Conservation (phyloP, 441 rosid species). For the Pelargonium citronellum region DNA sequence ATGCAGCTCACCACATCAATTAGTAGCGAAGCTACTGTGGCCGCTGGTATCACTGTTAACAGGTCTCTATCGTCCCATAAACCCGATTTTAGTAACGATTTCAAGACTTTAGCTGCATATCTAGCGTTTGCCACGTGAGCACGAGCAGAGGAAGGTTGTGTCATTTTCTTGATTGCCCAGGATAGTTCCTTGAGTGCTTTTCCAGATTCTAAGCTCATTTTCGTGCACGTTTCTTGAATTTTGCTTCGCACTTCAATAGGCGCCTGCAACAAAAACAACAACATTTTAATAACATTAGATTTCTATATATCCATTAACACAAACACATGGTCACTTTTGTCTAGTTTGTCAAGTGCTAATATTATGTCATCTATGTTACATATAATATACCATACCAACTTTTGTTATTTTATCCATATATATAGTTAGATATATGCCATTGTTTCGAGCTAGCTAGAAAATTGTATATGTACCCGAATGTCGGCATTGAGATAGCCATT, state of each 20-base stretch:
- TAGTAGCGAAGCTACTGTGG: not conserved
- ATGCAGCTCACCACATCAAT: not conserved
- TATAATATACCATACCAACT: no score
- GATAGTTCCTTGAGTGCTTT: slow-evolving; percentile 2
- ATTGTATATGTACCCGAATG: slow-evolving; percentile 23
- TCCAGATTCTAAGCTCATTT: not conserved
- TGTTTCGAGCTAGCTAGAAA: no score
- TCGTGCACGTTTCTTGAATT: not conserved
- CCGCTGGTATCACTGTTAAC: not conserved
- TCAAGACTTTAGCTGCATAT: not conserved
- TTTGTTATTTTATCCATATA: no score
- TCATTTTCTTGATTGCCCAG: not conserved
- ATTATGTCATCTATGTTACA: no score
- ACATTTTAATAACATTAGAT: no score
- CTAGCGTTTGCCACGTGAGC: not conserved
- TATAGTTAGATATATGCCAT: no score
- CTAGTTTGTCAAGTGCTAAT: no score
- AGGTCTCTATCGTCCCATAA: not conserved
- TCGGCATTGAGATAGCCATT: slow-evolving; percentile 36
- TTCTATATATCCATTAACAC: no score
- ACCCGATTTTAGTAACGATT: not conserved
- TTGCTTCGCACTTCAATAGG: not conserved
- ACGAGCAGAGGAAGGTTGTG: not conserved
- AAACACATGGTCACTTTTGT: no score
- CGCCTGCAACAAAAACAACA: not conserved